Conservation (phyloP, 2,329 filamentous ascomycete genomes). For the Fusarium aywerte region DNA sequence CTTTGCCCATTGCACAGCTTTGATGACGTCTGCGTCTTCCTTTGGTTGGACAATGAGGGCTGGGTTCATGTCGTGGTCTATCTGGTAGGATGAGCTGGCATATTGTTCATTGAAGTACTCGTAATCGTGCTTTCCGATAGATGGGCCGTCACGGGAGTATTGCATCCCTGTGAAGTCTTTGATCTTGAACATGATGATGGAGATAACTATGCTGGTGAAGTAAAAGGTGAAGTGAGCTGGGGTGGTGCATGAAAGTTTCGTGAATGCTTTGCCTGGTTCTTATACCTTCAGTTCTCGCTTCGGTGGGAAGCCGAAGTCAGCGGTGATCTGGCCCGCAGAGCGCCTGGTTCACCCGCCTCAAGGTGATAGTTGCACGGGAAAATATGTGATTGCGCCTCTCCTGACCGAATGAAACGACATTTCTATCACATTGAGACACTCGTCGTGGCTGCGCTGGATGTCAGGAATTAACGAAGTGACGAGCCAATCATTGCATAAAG, state of each 20-base stretch:
- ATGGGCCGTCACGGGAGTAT: constrained; percentile 35
- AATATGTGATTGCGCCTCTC: background rate
- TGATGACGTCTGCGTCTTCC: constrained; percentile 55
- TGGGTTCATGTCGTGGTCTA: constrained; percentile 57
- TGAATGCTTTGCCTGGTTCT: background rate
- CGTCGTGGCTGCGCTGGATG: constrained; percentile 6
- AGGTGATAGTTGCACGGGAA: no score
- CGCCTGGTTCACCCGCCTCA: background rate
- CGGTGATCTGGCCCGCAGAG: no score
- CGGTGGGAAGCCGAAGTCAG: background rate
- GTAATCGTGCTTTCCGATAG: constrained; percentile 24
- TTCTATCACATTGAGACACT: background rate
- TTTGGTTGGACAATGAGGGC: constrained; percentile 57
- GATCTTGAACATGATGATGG: constrained; percentile 33
- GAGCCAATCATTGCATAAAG: background rate
- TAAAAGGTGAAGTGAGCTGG: no score
- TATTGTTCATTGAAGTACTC: constrained; percentile 52
- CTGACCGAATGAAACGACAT: background rate
- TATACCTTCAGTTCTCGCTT: background rate
- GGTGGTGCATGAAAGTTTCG: background rate
- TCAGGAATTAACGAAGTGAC: no score
- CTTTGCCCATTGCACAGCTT: constrained; percentile 55
- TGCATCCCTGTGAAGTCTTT: constrained; percentile 40
- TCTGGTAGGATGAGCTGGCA: constrained; percentile 55
- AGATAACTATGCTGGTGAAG: constrained; percentile 20